Evolutionary conservation across 192 early-diverging fungal genomes (phyloP).

Genomic region (Glomus cerebriforme): DNA sequence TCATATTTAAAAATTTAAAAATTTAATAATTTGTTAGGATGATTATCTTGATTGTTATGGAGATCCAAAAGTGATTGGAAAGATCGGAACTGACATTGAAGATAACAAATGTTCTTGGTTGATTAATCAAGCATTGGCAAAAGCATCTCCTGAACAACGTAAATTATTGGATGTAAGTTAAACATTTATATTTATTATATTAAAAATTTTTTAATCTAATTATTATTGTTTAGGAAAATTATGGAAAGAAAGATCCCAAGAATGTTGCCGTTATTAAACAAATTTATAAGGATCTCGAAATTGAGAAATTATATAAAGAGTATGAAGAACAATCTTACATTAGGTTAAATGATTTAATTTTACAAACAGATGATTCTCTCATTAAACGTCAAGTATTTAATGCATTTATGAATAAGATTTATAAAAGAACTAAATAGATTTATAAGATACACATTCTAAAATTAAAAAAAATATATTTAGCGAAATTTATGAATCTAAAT

Average conservation of each 20-base stretch:
- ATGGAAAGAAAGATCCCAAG: slow-evolving; percentile 81
- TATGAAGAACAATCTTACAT: slow-evolving; percentile 90
- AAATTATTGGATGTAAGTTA: slow-evolving; percentile 69
- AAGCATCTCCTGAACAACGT: slow-evolving; percentile 80
- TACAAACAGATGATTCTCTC: slow-evolving; percentile 75
- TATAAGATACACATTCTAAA: too few species aligned
- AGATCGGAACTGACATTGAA: slow-evolving; percentile 99
- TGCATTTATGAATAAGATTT: slow-evolving; percentile 92
- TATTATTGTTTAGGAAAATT: slow-evolving; percentile 70
- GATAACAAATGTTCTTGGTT: slow-evolving; percentile 99
- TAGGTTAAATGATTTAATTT: slow-evolving; percentile 74
- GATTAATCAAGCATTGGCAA: slow-evolving; percentile 87
- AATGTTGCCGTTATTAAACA: slow-evolving; percentile 82
- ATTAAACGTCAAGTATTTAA: slow-evolving; percentile 85
- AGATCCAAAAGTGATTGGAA: slow-evolving; percentile 88
- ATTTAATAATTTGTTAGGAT: slow-evolving; percentile 51
- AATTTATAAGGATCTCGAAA: slow-evolving; percentile 77
- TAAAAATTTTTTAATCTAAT: background rate
- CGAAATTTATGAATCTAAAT: too few species aligned
- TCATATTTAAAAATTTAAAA: background rate
- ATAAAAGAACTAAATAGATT: slow-evolving; percentile 87
- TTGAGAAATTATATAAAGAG: slow-evolving; percentile 76
- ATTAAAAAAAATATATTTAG: too few species aligned
- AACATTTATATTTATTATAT: background rate
- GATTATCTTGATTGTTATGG: slow-evolving; percentile 98